A percentile compares a stretch with the other conserved stretches of the same genome.
These are phyloP conservation scores for Ophiostoma ulmi DNA, from an alignment of 2,329 filamentous ascomycete genomes.

Conservation along the genomic window DNA sequence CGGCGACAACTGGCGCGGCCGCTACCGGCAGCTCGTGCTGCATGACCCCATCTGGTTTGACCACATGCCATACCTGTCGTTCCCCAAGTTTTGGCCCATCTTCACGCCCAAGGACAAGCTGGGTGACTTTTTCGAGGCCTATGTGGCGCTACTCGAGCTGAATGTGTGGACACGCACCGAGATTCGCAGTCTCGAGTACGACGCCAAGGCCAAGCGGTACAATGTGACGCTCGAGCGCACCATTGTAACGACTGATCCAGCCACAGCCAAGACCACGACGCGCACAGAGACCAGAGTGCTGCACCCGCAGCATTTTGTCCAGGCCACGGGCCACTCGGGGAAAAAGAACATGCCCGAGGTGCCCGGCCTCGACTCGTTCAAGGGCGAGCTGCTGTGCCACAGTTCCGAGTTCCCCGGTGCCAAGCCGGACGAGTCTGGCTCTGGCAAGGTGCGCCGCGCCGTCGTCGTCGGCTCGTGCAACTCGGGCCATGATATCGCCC, in stretches of 20 bases:
- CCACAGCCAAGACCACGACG: conserved; percentile 38
- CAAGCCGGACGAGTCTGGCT: conserved; percentile 25
- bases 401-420: conserved; percentile 48
- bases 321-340: conserved; percentile 64
- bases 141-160: conserved; percentile 60
- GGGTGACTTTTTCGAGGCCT: conserved; percentile 62
- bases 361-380: conserved; percentile 49
- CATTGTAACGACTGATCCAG: conserved; percentile 32
- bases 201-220: conserved; percentile 49
- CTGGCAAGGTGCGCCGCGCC: conserved; percentile 43
- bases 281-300: conserved; percentile 47
- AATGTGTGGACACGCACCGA: conserved; percentile 59
- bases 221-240: conserved; percentile 49
- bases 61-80: conserved; percentile 59
- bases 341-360: conserved; percentile 58
- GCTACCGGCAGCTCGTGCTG: conserved; percentile 61
- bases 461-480: conserved; percentile 56
- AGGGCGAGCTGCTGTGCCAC: conserved; percentile 51
- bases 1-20: conserved; percentile 59
- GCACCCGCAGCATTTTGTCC: conserved; percentile 58
- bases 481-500: conserved; percentile 54
- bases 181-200: conserved; percentile 46
- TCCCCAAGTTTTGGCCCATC: conserved; percentile 61
- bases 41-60: conserved; percentile 62
- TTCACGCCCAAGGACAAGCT: conserved; percentile 70